Evolutionary conservation across 805 yeast genomes (phyloP).

Genomic region (Clavispora asparagi): DNA sequence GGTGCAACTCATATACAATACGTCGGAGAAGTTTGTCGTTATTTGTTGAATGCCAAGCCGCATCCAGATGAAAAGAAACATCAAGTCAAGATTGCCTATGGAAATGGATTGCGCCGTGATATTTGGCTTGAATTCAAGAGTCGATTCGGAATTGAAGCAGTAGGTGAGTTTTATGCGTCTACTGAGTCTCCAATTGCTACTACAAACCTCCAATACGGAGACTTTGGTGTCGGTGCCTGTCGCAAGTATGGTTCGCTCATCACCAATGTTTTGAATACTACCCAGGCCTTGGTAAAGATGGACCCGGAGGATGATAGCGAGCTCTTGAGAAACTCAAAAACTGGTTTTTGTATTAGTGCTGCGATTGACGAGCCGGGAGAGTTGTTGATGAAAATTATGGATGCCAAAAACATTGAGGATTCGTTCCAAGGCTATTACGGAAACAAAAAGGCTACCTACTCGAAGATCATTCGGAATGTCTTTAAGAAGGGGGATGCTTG

Average conservation of each 20-base stretch:
- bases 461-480: constrained; percentile 69
- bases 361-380: constrained; percentile 74
- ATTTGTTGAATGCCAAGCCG: constrained; percentile 59
- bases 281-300: constrained; percentile 63
- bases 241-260: constrained; percentile 68
- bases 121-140: constrained; percentile 79
- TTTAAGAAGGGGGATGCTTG: constrained; percentile 86
- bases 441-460: constrained; percentile 70
- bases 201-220: constrained; percentile 73
- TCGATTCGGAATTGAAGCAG: constrained; percentile 65
- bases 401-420: constrained; percentile 57
- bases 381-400: constrained; percentile 68
- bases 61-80: constrained; percentile 66
- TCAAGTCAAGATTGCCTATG: constrained; percentile 65
- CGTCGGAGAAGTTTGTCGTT: constrained; percentile 93
- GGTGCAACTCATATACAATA: constrained; percentile 82
- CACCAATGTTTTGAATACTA: constrained; percentile 44
- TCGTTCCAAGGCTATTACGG: constrained; percentile 90
- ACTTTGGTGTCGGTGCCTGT: constrained; percentile 82
- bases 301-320: constrained; percentile 75
- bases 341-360: constrained; percentile 58
- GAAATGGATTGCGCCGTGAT: constrained; percentile 87
- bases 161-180: constrained; percentile 92
- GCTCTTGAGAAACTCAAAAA: constrained; percentile 60
- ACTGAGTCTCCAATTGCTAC: constrained; percentile 90